Conservation (phyloP, 148 eudicot species). For the Hydrangea macrophylla region DNA sequence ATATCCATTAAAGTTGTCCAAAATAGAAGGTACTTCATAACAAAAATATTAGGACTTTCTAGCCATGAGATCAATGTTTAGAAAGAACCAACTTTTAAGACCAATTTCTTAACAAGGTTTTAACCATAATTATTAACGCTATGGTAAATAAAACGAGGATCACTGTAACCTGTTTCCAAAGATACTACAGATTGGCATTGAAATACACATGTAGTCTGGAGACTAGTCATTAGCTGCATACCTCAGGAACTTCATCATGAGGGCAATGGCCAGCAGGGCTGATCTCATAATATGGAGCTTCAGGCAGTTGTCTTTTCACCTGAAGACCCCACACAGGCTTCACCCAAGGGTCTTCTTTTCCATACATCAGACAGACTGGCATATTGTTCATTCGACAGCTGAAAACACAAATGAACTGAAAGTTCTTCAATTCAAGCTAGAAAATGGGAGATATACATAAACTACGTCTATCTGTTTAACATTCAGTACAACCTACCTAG, state of each 20-base stretch:
- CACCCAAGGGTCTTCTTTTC: conserved; percentile 99
- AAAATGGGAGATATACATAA: background rate
- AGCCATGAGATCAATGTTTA: no score
- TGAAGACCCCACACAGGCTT: conserved; percentile 83
- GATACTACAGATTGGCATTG: background rate
- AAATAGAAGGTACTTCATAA: no score
- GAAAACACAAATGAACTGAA: conserved; percentile 10
- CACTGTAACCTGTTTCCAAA: background rate
- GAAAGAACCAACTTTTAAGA: background rate
- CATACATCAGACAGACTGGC: conserved; percentile 83
- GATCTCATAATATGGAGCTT: conserved; percentile 91
- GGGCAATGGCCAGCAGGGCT: conserved; percentile 99
- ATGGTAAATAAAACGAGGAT: background rate
- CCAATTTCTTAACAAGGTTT: conserved; percentile 3
- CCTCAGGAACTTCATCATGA: conserved; percentile 99
- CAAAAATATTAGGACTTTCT: no score
- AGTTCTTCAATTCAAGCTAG: conserved; percentile 14
- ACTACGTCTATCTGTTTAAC: conserved; percentile 1
- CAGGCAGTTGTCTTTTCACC: conserved; percentile 73
- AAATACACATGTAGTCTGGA: background rate
- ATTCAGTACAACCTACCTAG: conserved; percentile 38
- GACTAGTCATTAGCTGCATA: conserved; percentile 22
- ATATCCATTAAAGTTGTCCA: no score
- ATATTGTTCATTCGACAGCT: conserved; percentile 58
- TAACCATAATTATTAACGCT: background rate